Percentiles rank a stretch among this genome's conserved stretches.
phyloP scores from a whole-genome alignment of 139 green algal genomes.

The Haematococcus lacustris region DNA sequence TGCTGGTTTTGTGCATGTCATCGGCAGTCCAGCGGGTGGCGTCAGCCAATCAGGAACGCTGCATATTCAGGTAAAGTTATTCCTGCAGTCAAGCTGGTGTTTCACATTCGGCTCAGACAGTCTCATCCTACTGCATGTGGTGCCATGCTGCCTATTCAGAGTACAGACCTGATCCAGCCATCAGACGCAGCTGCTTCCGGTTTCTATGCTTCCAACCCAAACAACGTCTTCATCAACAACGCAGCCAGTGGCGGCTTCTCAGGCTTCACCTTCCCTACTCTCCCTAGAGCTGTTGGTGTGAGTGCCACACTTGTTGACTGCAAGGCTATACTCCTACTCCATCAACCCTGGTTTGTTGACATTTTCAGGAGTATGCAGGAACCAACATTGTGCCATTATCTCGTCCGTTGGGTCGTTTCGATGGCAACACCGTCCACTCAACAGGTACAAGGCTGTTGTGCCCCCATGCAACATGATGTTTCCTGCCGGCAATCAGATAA shows the following conservation, averaged over 20 bases:
- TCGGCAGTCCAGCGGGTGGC: constrained; percentile 32
- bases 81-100: not conserved
- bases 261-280: constrained; percentile 45
- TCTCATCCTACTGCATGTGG: too few species aligned
- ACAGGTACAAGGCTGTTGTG: constrained; percentile 4
- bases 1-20: constrained; percentile 46
- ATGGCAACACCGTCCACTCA: constrained; percentile 48
- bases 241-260: constrained; percentile 51
- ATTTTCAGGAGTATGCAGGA: too few species aligned
- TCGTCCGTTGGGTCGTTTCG: constrained; percentile 37
- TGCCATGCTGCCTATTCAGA: too few species aligned
- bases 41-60: constrained; percentile 18
- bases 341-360: too few species aligned
- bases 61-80: constrained; percentile 21
- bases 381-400: constrained; percentile 5
- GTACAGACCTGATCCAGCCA: constrained; percentile 25
- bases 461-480: not conserved
- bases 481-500: not conserved
- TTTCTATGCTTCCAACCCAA: constrained; percentile 54
- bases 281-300: constrained; percentile 34
- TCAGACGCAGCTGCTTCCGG: constrained; percentile 38
- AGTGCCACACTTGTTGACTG: too few species aligned
- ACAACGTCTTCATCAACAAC: constrained; percentile 48
- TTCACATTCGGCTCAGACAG: too few species aligned
- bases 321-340: too few species aligned